These are phyloP conservation scores for Dothistroma septosporum DNA, from an alignment of 2,329 filamentous ascomycete species.

Conservation along the genomic window DNA sequence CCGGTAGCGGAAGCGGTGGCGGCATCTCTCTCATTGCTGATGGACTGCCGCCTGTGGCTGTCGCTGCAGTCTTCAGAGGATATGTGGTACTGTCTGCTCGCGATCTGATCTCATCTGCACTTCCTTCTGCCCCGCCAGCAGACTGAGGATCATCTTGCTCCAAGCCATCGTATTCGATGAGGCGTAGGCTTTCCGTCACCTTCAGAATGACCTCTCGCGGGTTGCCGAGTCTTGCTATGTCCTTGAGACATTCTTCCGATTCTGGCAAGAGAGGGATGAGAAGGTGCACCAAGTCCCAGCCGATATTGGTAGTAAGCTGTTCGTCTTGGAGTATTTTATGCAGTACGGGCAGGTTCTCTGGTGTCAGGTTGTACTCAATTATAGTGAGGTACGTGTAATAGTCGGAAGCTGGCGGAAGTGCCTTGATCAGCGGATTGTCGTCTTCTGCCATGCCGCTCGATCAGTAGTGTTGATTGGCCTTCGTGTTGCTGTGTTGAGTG, in stretches of 20 bases:
- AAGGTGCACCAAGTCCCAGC: constrained; percentile 78
- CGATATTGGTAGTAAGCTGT: constrained; percentile 68
- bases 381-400: constrained; percentile 74
- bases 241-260: constrained; percentile 67
- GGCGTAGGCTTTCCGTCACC: constrained; percentile 66
- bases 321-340: constrained; percentile 66
- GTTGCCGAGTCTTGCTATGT: constrained; percentile 72
- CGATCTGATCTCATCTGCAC: constrained; percentile 11
- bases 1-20: constrained; percentile 38
- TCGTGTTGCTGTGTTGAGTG: background rate
- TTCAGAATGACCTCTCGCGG: constrained; percentile 78
- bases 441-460: constrained; percentile 24
- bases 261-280: constrained; percentile 62
- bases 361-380: constrained; percentile 66
- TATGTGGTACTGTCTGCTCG: constrained; percentile 27
- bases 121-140: background rate
- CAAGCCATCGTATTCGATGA: constrained; percentile 51
- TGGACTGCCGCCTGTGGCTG: constrained; percentile 3
- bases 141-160: constrained; percentile 49
- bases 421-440: constrained; percentile 52
- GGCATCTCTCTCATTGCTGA: constrained; percentile 26
- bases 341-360: constrained; percentile 62
- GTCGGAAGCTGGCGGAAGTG: constrained; percentile 61
- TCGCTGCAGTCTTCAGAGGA: constrained; percentile 28
- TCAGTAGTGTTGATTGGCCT: background rate